Conservation (phyloP, 106 monocot genomes). For the Gastrodia elata region DNA sequence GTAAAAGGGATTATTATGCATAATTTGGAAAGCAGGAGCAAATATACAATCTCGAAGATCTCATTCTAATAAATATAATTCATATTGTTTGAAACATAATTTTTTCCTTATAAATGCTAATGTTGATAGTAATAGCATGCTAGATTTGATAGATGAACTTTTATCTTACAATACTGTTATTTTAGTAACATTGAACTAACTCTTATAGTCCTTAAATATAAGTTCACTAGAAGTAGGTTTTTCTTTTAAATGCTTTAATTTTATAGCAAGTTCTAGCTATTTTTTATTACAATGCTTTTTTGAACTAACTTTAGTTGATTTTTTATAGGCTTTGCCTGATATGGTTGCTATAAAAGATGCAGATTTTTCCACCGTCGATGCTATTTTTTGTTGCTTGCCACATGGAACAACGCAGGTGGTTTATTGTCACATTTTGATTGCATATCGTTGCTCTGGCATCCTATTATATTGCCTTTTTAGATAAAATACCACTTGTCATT, state of each 20-base stretch:
- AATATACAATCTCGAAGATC: not conserved
- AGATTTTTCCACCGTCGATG: conserved; percentile 91
- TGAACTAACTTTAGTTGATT: not conserved
- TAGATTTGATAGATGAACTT: no score
- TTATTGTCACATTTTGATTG: not conserved
- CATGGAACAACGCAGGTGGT: conserved; percentile 97
- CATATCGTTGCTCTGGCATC: not conserved
- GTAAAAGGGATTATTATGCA: not conserved
- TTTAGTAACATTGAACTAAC: not conserved
- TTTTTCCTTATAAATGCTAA: not conserved
- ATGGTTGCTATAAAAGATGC: conserved; percentile 85
- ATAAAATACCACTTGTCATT: not conserved
- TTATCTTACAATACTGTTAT: not conserved
- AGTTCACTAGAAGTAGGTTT: not conserved
- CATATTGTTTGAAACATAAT: not conserved
- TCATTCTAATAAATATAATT: not conserved
- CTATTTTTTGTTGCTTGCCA: conserved; percentile 98
- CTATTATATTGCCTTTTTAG: not conserved
- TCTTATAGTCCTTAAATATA: not conserved
- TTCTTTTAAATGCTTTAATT: not conserved
- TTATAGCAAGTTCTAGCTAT: not conserved
- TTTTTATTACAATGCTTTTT: conserved; percentile 5
- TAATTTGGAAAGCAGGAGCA: not conserved
- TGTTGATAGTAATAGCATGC: no score
- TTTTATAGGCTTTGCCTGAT: conserved; percentile 68